Conservation (phyloP, 176 grass and related monocot species). For the Zizania latifolia region DNA sequence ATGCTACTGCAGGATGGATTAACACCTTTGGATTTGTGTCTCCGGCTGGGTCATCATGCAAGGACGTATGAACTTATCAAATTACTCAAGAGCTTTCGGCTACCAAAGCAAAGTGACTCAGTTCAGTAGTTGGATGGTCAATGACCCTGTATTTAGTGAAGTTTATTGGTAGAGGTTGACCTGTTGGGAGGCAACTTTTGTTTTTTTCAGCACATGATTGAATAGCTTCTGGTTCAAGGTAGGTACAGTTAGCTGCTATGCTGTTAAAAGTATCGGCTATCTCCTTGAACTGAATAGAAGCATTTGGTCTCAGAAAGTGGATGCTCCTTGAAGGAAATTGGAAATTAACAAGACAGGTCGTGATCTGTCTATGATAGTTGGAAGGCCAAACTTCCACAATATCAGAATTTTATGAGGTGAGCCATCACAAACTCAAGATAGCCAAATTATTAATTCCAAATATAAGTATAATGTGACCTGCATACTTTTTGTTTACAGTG, state of each 20-base stretch:
- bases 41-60: slow-evolving; percentile 52
- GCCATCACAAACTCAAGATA: not conserved
- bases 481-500: not conserved
- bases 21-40: slow-evolving; percentile 74
- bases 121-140: not conserved
- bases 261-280: not conserved
- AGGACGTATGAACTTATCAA: slow-evolving; percentile 80
- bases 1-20: slow-evolving; percentile 68
- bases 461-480: not conserved
- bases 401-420: slow-evolving; percentile 6
- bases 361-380: not conserved
- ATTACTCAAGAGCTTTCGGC: slow-evolving; percentile 59
- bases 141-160: not conserved
- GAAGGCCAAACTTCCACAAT: not conserved
- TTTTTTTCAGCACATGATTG: slow-evolving; percentile 2
- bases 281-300: not conserved
- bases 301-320: slow-evolving; percentile 9
- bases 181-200: not conserved
- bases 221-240: not conserved
- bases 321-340: not conserved
- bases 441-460: not conserved
- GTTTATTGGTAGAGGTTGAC: not conserved
- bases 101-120: slow-evolving; percentile 29
- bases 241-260: not conserved
- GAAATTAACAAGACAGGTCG: not conserved